Evolutionary conservation across 1,139 yeast genomes (phyloP).

Genomic region (Yamadazyma songkhlaensis): DNA sequence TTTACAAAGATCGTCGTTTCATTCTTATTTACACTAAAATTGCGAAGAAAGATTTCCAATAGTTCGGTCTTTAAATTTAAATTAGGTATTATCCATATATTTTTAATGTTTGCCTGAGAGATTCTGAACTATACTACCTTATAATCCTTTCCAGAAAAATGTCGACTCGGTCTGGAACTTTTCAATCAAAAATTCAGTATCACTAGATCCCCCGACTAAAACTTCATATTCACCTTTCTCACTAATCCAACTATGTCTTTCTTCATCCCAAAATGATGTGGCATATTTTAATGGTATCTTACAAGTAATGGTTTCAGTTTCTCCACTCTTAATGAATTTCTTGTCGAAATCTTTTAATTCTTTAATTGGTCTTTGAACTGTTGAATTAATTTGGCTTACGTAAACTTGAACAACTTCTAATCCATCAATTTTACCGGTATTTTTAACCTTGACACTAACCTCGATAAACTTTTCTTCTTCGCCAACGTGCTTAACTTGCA

Average conservation of each 20-base stretch:
- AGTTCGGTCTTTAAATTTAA: too few species aligned
- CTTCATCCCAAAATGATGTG: slow-evolving; percentile 50
- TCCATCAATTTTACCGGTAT: slow-evolving; percentile 36
- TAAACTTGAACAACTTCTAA: slow-evolving; percentile 46
- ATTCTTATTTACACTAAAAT: too few species aligned
- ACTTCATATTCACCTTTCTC: slow-evolving; percentile 44
- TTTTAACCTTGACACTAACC: slow-evolving; percentile 30
- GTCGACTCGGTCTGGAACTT: background rate
- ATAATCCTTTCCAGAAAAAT: slow-evolving; percentile 1
- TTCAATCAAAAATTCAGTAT: slow-evolving; percentile 10
- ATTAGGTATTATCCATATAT: too few species aligned
- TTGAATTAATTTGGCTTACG: slow-evolving; percentile 31
- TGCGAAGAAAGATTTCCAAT: too few species aligned
- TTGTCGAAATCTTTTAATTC: slow-evolving; percentile 54
- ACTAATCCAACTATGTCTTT: slow-evolving; percentile 32
- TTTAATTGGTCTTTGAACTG: slow-evolving; percentile 47
- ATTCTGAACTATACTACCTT: background rate
- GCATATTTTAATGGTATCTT: slow-evolving; percentile 40
- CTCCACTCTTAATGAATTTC: slow-evolving; percentile 36
- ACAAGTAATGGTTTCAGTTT: slow-evolving; percentile 28
- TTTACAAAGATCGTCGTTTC: too few species aligned
- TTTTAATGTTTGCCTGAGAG: too few species aligned
- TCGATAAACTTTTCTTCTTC: slow-evolving; percentile 4
- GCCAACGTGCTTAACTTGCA: slow-evolving; percentile 5
- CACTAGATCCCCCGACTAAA: slow-evolving; percentile 34